A percentile compares a stretch with the other conserved stretches of the same genome.
phyloP scores from a whole-genome alignment of 2,329 filamentous ascomycete genomes.

The Aspergillus transmontanensis region DNA sequence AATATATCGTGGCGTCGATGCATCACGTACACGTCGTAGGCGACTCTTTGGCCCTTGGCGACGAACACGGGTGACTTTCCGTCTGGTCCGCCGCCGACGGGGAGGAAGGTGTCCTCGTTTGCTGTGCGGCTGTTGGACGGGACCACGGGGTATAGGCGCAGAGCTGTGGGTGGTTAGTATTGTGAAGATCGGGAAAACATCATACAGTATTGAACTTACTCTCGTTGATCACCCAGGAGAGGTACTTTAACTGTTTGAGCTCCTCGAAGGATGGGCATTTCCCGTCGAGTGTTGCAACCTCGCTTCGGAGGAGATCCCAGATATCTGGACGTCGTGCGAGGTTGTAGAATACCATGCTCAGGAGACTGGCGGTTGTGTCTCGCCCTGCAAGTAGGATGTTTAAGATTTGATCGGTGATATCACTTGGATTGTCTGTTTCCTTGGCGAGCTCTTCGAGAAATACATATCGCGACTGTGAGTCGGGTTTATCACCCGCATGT shows the following conservation, averaged over 20 bases:
- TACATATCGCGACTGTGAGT: neutral
- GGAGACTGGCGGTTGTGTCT: constrained; percentile 34
- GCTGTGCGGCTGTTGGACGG: constrained; percentile 41
- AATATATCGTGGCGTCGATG: constrained; percentile 45
- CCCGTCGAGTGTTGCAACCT: constrained; percentile 22
- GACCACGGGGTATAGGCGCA: constrained; percentile 43
- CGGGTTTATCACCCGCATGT: neutral
- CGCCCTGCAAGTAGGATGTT: constrained; percentile 33
- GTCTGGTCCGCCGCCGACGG: constrained; percentile 60
- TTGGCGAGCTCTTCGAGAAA: constrained; percentile 6
- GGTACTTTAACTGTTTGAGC: constrained; percentile 48
- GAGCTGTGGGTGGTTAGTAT: constrained; percentile 12
- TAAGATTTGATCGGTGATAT: constrained; percentile 34
- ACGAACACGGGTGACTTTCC: constrained; percentile 31
- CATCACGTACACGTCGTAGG: constrained; percentile 35
- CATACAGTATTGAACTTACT: constrained; percentile 18
- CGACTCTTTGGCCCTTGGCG: constrained; percentile 28
- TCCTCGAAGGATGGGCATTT: constrained; percentile 10
- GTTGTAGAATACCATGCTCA: constrained; percentile 32
- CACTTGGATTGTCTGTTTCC: constrained; percentile 1
- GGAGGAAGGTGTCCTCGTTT: constrained; percentile 39
- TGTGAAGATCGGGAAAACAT: neutral
- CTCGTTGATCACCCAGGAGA: constrained; percentile 55
- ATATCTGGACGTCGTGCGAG: constrained; percentile 8
- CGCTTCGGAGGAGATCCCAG: constrained; percentile 11